Percentiles rank a stretch among this genome's conserved stretches.
phyloP scores from a whole-genome alignment of 78 protist species.

The Dictyostelium purpureum region DNA sequence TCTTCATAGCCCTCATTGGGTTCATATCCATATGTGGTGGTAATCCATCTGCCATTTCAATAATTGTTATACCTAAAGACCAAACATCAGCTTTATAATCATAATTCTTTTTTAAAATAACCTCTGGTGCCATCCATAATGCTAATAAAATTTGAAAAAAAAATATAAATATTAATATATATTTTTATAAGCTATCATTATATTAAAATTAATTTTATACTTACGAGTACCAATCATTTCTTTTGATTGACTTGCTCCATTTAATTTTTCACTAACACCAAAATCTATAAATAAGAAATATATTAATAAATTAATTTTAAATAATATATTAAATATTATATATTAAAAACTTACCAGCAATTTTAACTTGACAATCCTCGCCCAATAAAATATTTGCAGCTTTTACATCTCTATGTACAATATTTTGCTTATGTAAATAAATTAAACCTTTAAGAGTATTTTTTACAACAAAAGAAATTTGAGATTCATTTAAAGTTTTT shows the following conservation, averaged over 20 bases:
- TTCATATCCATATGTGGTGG: conserved; percentile 86
- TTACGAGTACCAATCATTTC: conserved; percentile 75
- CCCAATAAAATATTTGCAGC: conserved; percentile 94
- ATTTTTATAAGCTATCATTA: neutral
- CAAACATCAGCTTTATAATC: conserved; percentile 84
- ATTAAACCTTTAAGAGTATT: conserved; percentile 76
- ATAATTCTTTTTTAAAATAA: conserved; percentile 78
- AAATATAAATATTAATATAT: neutral
- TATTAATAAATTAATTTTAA: neutral
- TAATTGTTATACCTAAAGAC: conserved; percentile 87
- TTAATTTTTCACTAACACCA: conserved; percentile 90
- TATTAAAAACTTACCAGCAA: conserved; percentile 90
- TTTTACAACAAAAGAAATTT: conserved; percentile 66
- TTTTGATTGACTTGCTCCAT: conserved; percentile 40
- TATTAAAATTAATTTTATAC: neutral
- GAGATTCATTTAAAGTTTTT: conserved; percentile 64
- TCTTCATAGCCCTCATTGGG: conserved; percentile 85
- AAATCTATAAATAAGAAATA: no score
- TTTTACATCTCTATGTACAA: conserved; percentile 72
- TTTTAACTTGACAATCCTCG: conserved; percentile 83
- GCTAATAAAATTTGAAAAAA: conserved; percentile 1
- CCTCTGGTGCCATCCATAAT: conserved; percentile 91
- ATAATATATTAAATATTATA: neutral
- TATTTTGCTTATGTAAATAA: conserved; percentile 58
- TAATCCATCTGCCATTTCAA: conserved; percentile 82